Conservation (phyloP, 129 eudicot genomes). For the Helichrysum umbraculigerum region DNA sequence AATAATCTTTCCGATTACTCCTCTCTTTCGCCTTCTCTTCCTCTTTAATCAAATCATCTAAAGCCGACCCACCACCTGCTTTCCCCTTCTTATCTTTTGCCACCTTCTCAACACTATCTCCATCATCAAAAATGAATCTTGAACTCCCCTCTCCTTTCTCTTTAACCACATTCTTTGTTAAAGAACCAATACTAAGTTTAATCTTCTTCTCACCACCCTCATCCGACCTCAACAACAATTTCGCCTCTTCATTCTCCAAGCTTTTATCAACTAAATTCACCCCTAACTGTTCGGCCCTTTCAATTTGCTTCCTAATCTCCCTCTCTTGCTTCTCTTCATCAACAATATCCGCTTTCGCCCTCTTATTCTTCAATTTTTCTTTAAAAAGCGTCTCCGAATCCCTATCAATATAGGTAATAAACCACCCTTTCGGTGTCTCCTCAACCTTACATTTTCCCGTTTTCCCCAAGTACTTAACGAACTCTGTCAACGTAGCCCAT, state of each 20-base stretch:
- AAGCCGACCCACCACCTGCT: constrained; percentile 52
- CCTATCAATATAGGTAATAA: constrained; percentile 78
- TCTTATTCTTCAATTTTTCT: constrained; percentile 76
- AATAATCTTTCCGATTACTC: constrained; percentile 85
- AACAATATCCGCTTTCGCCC: constrained; percentile 66
- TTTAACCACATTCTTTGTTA: constrained; percentile 28
- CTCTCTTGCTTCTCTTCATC: constrained; percentile 82
- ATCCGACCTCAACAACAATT: constrained; percentile 39
- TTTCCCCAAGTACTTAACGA: constrained; percentile 74
- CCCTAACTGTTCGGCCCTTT: constrained; percentile 65
- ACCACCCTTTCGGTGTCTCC: constrained; percentile 95
- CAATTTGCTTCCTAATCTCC: constrained; percentile 77
- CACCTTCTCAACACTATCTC: constrained; percentile 30
- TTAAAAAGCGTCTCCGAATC: constrained; percentile 85
- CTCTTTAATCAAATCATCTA: constrained; percentile 86
- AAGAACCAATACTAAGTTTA: constrained; percentile 50
- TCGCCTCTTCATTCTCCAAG: constrained; percentile 29
- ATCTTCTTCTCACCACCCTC: constrained; percentile 59
- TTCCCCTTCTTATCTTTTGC: constrained; percentile 29
- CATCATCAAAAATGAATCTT: constrained; percentile 63
- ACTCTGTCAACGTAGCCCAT: constrained; percentile 89
- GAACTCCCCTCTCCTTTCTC: constrained; percentile 51
- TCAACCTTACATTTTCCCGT: constrained; percentile 86
- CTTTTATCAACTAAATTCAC: constrained; percentile 22
- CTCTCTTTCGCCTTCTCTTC: constrained; percentile 81